Base-by-base conservation (phyloP, 1,284 basidiomycete species). In the Boletellus deceptivus region DNA sequence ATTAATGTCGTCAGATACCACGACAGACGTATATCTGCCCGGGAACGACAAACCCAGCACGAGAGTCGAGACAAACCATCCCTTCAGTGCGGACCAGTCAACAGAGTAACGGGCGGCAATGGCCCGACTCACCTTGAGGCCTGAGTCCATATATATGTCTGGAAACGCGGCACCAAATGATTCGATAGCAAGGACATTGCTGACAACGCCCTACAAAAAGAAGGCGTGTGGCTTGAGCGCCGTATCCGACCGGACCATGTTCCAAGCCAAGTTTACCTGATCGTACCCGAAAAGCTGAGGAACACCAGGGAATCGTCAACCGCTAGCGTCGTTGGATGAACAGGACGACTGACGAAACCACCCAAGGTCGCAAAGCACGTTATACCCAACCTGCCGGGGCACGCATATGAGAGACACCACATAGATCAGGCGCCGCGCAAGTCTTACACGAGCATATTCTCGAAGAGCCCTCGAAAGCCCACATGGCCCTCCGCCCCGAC, bases 151-250 rank as follows among this genome's bases (percentile, higher is more conserved):
- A 45, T 70, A 67, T 17, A 67, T 64, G 14, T 54, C 57, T 20
- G 65, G 65, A 50, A 70, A 67, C 18, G 65, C 60, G 25, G 65
- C 65, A 24, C 68, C 65, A n/a, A 67, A 67, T 20, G 67, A 68
- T 36, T 67, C 62, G 35, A 70, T 69, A 10, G 60, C 65, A 8
- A 67, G 67, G 18, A 70, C 67, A 24, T 65, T 67, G n/a, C 65
- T 63, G 35, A 70, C 59, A 34, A 67, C 68, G 9, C 67, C 65
- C 65, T 67, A 31, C 10, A 41, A 46, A 29, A 17, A 16, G 4
- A 25, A 27, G 2, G 25, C 6, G 43, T 0, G 8, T 22, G 24
- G 43, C 66, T 22, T 35, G 16, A 60, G 52, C 14, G 33, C 17
- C 24, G n/a, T 1, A 16, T n/a, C 3, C 5, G 9, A 18, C 33